Evolutionary conservation across 495 filamentous ascomycete genomes (phyloP).

Genomic region (Cercophora sp.): DNA sequence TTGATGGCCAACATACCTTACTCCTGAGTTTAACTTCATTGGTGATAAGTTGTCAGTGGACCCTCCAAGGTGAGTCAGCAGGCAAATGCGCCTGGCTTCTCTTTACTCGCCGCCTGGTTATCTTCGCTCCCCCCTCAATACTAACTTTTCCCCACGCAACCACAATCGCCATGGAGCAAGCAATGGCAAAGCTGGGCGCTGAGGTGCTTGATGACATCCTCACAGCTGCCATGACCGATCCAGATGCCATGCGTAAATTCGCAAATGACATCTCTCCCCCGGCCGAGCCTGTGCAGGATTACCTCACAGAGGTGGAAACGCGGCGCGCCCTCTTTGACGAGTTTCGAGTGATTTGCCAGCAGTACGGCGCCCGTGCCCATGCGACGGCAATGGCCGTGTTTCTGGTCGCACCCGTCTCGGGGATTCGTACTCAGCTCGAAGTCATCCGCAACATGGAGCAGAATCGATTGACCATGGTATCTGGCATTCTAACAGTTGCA

Average conservation of each 20-base stretch:
- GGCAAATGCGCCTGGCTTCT: no score
- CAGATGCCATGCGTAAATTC: background rate
- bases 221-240: background rate
- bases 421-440: background rate
- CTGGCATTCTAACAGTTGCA: background rate
- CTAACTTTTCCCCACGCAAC: no score
- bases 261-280: background rate
- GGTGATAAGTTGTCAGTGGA: no score
- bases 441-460: background rate
- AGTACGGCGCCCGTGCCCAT: background rate
- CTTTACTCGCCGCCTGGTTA: no score
- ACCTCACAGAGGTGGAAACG: background rate
- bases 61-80: no score
- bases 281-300: background rate
- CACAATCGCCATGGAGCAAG: slow-evolving; percentile 4
- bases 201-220: background rate
- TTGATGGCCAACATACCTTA: no score
- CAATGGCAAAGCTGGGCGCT: background rate
- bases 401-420: slow-evolving; percentile 13
- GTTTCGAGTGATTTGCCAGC: background rate
- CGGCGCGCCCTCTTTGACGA: slow-evolving; percentile 6
- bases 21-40: no score
- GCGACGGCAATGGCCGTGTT: slow-evolving; percentile 8
- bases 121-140: no score
- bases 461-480: no score